Base-by-base conservation (phyloP, 257 asterid species). In the Penstemon barbatus region DNA sequence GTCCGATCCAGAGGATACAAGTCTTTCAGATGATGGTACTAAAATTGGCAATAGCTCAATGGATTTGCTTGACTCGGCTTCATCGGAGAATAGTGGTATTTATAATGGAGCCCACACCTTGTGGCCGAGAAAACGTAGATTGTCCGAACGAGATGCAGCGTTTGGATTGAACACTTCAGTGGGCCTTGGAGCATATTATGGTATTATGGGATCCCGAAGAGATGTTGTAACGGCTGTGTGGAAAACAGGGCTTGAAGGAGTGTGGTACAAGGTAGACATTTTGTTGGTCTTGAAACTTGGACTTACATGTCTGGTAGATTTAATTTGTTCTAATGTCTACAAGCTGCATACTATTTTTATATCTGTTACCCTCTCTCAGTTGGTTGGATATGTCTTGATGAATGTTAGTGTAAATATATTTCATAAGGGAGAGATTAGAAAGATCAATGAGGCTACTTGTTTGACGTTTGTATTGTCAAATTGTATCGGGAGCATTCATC, bases 81-180 rank as follows among this genome's bases (percentile, higher is more conserved):
- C 88, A 53, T 77, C 88, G 46, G 89, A 90, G 71, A 80, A 74
- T 54, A 79, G 82, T 50, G 83, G 84, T 53, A 73, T 75, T 67
- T 74, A 78, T 75, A 82, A 71, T 69, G 96, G 96, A 57, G 84
- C 88, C 69, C 91, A 84, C 73, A 86, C 92, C 66, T 80, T 91
- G 86, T 94, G 99, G 99, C 99, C 99, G 2, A 87, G 95, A 86
- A 94, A 94, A 79, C 95, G 97, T 43, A 82, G 99, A 83, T 77
- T 91, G 90, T 94, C 99, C 3, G 97, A 94, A 86, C 81, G 99
- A 78, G 97, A 94, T 74, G 99, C 99, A 45, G 99, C 97, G 65
- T 94, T 94, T 65, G 99, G 99, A 41, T 71, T 94, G 80, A 94
- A 89, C 65, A 91, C 96, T 67, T 94, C 97, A 4, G 95, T 89